Conservation (phyloP, 805 yeast species). For the Saitoella complicata region DNA sequence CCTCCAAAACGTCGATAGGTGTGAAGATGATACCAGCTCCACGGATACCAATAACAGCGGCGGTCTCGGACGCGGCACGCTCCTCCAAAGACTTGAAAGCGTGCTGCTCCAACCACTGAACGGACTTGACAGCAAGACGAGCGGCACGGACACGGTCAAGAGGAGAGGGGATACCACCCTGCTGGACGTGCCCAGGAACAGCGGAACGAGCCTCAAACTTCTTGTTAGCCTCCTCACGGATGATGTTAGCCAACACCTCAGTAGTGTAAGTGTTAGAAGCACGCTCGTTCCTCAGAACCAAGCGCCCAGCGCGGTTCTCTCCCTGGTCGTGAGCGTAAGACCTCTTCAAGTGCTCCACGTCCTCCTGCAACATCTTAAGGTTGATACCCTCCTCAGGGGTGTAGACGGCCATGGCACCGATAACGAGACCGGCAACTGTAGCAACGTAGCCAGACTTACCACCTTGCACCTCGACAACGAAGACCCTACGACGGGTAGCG, state of each 20-base stretch:
- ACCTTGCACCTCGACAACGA: conserved; percentile 96
- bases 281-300: conserved; percentile 65
- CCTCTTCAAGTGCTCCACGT: conserved; percentile 50
- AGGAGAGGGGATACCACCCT: conserved; percentile 89
- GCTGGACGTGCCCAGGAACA: conserved; percentile 96
- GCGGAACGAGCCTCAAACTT: conserved; percentile 86
- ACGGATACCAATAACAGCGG: conserved; percentile 70
- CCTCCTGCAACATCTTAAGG: conserved; percentile 54
- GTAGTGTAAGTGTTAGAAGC: conserved; percentile 75
- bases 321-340: conserved; percentile 63
- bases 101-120: conserved; percentile 64
- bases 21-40: conserved; percentile 62
- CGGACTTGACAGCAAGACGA: conserved; percentile 77
- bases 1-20: conserved; percentile 60
- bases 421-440: conserved; percentile 61
- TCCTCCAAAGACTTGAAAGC: conserved; percentile 12
- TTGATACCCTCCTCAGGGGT: conserved; percentile 74
- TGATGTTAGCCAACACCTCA: conserved; percentile 65
- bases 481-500: conserved; percentile 82
- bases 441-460: conserved; percentile 94
- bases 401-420: conserved; percentile 85
- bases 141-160: conserved; percentile 84
- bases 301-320: conserved; percentile 66
- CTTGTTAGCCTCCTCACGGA: conserved; percentile 60
- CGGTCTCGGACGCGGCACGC: conserved; percentile 30